phyloP scores from a whole-genome alignment of 768 basidiomycete genomes.

The Termitomyces sp. region DNA sequence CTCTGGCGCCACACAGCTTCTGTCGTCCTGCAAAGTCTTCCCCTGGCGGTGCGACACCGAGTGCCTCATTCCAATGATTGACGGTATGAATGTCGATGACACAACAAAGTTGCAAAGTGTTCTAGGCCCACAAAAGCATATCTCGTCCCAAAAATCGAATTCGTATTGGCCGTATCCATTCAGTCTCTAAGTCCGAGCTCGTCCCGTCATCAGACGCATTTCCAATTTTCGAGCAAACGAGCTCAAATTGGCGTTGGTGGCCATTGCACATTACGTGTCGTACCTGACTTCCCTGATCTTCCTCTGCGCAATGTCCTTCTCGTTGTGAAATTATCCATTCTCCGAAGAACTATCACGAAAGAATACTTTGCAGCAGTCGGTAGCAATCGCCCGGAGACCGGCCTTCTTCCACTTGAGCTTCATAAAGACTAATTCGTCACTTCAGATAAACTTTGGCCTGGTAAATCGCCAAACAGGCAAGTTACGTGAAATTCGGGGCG shows the following conservation, averaged over 20 bases:
- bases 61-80: too few species aligned
- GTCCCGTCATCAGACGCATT: background rate
- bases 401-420: background rate
- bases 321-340: background rate
- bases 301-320: background rate
- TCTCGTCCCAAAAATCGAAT: background rate
- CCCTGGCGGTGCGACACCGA: background rate
- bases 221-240: background rate
- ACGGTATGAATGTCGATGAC: too few species aligned
- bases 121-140: background rate
- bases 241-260: background rate
- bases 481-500: slow-evolving; percentile 8
- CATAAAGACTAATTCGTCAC: background rate
- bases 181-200: background rate
- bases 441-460: background rate
- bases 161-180: background rate
- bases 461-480: background rate
- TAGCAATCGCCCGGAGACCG: background rate
- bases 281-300: slow-evolving; percentile 4
- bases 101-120: background rate
- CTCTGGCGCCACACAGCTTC: slow-evolving; percentile 6
- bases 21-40: too few species aligned
- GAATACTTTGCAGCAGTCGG: background rate
- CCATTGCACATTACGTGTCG: slow-evolving; percentile 1
- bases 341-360: background rate